These are phyloP conservation scores for Urtica urens DNA, from an alignment of 306 rosid genomes.

Conservation along the genomic window DNA sequence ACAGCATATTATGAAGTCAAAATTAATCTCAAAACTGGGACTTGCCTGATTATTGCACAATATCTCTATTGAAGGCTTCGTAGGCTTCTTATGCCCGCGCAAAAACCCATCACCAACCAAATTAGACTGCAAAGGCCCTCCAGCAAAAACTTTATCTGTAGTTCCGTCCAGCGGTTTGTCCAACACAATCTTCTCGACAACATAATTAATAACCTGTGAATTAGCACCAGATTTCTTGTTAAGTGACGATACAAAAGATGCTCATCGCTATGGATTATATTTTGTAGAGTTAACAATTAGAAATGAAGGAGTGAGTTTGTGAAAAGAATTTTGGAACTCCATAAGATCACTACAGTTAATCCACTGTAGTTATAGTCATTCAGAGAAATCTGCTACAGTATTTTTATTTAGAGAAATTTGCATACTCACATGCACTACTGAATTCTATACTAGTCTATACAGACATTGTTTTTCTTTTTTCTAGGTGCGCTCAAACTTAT, in stretches of 20 bases:
- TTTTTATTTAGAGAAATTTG: too few relatives aligned
- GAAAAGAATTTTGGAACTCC: too few relatives aligned
- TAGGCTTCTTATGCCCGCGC: constrained; percentile 62
- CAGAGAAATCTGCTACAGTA: too few relatives aligned
- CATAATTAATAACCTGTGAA: constrained; percentile 80
- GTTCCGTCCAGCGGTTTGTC: constrained; percentile 73
- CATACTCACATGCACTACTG: too few relatives aligned
- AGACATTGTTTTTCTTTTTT: too few relatives aligned
- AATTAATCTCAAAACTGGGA: neutral
- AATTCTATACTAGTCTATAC: too few relatives aligned
- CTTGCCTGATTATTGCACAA: constrained; percentile 88
- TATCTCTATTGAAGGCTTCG: constrained; percentile 92
- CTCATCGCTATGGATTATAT: neutral
- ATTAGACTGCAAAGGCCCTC: constrained; percentile 41
- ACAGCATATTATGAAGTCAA: too few relatives aligned
- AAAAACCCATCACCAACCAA: constrained; percentile 68
- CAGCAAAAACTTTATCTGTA: constrained; percentile 54
- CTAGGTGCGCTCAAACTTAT: too few relatives aligned
- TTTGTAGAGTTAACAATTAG: neutral
- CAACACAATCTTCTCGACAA: constrained; percentile 85
- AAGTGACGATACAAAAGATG: neutral
- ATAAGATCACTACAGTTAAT: too few relatives aligned
- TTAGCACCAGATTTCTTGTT: neutral
- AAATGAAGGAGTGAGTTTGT: too few relatives aligned
- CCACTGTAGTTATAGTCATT: too few relatives aligned